Base-by-base conservation (phyloP, 2,329 filamentous ascomycete genomes). In the Aspergillus glaucus region DNA sequence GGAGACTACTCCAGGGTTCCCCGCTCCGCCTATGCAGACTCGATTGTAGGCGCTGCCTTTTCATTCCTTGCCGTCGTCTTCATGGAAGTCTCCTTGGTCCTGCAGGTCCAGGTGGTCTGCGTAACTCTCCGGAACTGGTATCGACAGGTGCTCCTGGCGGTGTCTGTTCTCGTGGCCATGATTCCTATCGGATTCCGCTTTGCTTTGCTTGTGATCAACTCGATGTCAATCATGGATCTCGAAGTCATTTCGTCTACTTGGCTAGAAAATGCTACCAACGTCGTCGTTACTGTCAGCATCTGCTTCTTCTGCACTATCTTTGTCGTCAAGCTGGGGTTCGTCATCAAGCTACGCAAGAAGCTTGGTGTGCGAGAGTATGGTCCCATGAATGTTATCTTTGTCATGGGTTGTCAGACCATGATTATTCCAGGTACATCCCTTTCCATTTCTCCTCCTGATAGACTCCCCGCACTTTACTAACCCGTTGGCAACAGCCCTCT, bases 401-500 rank as follows among this genome's bases (percentile, higher is more conserved):
- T 85, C 57, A 84, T 85, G 77, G 79, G 81, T 43, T 82, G 79
- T 52, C 82, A 85, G 66, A 85, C 82, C 1, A 75, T 87, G 73
- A 60, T 82, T 30, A 71, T 86, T 52, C 84, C 84, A 61, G 77
- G 82, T 84, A 71, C 12, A 30, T 36, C 32, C 17, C 12, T 21
- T 4, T 8, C 4, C 12, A 15, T 28, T 32, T 24, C 10, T 12
- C 19, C 12, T 8, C 36, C 6, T 21, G 6, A 17, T 1, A 10
- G 22, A 28, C 8, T 19, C 6, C 14, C 4, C 15, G 15, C 15
- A 34, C 21, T 8, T 15, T 22, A 37, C 53, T 59, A 62, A 57
- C 63, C 52, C n/a, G 4, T 14, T 32, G 21, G 21, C 3, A 12
- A 6, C 51, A 86, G 83, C 79, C 21, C 70, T 85, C 53, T 82